phyloP scores from a whole-genome alignment of 768 basidiomycete species.

The Lentinula detonsa region DNA sequence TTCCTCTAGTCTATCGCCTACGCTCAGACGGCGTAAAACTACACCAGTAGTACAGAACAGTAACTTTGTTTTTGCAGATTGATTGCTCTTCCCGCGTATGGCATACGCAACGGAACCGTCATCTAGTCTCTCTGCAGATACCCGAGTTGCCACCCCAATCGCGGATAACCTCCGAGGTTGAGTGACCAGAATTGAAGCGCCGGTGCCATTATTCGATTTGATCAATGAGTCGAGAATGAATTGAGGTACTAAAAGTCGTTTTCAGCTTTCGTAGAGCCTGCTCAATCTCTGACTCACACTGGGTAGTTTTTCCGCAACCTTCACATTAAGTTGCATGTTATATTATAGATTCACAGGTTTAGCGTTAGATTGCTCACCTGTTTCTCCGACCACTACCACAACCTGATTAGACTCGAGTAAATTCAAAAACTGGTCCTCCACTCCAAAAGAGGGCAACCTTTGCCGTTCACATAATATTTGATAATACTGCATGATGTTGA shows the following conservation, averaged over 20 bases:
- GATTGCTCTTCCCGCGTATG: slow-evolving; percentile 81
- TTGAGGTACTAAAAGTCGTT: slow-evolving; percentile 60
- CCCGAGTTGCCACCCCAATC: slow-evolving; percentile 81
- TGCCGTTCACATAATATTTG: slow-evolving; percentile 50
- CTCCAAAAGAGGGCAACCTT: slow-evolving; percentile 72
- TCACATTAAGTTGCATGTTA: not conserved
- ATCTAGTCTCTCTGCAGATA: slow-evolving; percentile 72
- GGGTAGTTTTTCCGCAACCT: slow-evolving; percentile 92
- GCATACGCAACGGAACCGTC: slow-evolving; percentile 84
- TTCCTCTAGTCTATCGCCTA: slow-evolving; percentile 61
- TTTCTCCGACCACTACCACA: slow-evolving; percentile 87
- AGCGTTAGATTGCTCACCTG: slow-evolving; percentile 41
- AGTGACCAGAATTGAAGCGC: slow-evolving; percentile 75
- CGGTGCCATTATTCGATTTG: slow-evolving; percentile 46
- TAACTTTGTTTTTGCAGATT: slow-evolving; percentile 60
- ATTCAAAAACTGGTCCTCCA: slow-evolving; percentile 56
- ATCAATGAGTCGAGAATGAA: slow-evolving; percentile 87
- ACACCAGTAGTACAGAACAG: slow-evolving; percentile 95
- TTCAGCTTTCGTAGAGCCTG: not conserved
- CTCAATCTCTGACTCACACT: slow-evolving; percentile 40
- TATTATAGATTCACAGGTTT: not conserved
- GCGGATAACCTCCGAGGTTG: slow-evolving; percentile 90
- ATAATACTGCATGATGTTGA: slow-evolving; percentile 33
- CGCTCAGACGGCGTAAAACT: slow-evolving; percentile 72
- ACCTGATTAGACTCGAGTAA: slow-evolving; percentile 55